Evolutionary conservation across 768 basidiomycete species (phyloP), one percentile per base, ranked within the genome.

Genomic region (Coprinopsis strossmayeri): DNA sequence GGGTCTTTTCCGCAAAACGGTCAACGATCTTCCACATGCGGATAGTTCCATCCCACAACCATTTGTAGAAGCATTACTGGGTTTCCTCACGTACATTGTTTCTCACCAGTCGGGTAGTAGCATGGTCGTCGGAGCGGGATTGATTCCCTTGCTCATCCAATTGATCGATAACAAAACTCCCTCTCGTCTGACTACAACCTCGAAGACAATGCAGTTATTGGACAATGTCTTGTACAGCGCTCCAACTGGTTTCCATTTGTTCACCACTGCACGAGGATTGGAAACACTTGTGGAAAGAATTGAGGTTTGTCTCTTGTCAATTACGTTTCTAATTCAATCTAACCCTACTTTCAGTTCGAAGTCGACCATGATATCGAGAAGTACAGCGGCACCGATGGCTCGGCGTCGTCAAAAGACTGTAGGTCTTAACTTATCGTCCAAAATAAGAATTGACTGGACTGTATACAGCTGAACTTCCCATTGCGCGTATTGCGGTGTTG

Each of bases 111-210:
- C 84, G 2, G 91, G 91, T 26, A 91, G 87, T 7, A 90, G 87
- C 57, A 91, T 96, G 91, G 81, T 98, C 37, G 88, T 98, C 48
- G 87, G 91, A 20, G 95, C 96, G 25, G 96, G 96, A 2, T 68
- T 96, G 38, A 78, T 99, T 43, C 90, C 90, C 1, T 69, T 95
- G 12, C 72, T 99, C 23, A 85, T 97, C 45, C 91, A 96, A 59
- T 72, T 95, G 34, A 82, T 95, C 56, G 87, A 92, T 64, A 90
- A 85, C 63, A 78, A 76, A 53, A 69, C 80, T 24, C 74, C 84
- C 1, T 75, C 75, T 42, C 78, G 90, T 30, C 73, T 91, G 46
- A 73, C 78, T 4, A 82, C 90, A 48, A 77, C 95, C 1, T 88
- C 91, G 20, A 95, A 92, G 66, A 86, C 89, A 0, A 88, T 92